Evolutionary conservation across 768 basidiomycete species (phyloP).

Genomic region (Trichaptum fuscoviolaceum): DNA sequence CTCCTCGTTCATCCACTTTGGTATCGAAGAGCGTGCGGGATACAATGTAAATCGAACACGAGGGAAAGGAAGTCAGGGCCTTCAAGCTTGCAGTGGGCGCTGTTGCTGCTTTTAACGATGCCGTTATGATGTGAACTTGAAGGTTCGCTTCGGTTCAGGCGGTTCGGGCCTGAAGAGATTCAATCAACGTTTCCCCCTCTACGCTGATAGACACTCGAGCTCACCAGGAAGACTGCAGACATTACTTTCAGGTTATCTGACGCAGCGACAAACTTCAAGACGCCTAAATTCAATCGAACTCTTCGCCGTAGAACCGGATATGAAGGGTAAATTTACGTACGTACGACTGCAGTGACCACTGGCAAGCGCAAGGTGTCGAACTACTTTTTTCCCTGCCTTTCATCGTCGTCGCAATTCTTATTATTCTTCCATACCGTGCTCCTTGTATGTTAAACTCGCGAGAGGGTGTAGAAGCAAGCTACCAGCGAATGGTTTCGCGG

Average conservation of each 20-base stretch:
- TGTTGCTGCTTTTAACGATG: not conserved
- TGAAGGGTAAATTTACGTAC: not conserved
- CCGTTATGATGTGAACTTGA: not conserved
- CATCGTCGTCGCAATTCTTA: no score
- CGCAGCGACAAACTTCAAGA: not conserved
- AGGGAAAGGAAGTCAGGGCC: not conserved
- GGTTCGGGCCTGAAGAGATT: not conserved
- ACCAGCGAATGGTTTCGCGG: not conserved
- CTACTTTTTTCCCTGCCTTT: no score
- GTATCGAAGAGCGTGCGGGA: not conserved
- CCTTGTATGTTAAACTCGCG: no score
- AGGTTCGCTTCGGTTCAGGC: not conserved
- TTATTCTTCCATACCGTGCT: not conserved
- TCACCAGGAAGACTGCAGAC: not conserved
- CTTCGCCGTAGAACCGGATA: not conserved
- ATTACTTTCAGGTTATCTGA: not conserved
- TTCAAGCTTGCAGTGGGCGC: not conserved
- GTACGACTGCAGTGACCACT: not conserved
- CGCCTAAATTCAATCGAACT: not conserved
- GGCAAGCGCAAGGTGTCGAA: no score
- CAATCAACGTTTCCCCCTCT: not conserved
- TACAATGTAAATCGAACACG: not conserved
- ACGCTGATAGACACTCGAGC: not conserved
- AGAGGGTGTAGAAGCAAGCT: not conserved
- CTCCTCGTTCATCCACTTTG: not conserved